Evolutionary conservation across 768 basidiomycete species (phyloP).

Genomic region (Amanita rubescens): DNA sequence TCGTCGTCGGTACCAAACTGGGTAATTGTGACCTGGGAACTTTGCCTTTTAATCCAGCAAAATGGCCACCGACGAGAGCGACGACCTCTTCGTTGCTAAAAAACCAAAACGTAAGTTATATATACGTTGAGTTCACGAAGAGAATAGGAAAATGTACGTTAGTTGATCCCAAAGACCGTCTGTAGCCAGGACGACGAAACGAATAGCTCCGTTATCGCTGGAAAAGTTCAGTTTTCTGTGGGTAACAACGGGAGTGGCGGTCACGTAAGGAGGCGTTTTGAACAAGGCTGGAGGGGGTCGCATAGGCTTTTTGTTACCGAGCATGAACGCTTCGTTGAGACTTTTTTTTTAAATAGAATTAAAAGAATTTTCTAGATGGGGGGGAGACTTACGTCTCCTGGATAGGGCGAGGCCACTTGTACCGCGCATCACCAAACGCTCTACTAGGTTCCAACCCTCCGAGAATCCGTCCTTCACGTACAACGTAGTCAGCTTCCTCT

Average conservation of each 20-base stretch:
- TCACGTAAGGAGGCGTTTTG: constrained; percentile 93
- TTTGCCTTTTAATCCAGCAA: constrained; percentile 61
- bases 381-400: constrained; percentile 73
- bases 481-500: constrained; percentile 65
- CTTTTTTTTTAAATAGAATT: background rate
- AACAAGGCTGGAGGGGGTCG: constrained; percentile 54
- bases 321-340: constrained; percentile 58
- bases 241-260: constrained; percentile 72
- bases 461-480: constrained; percentile 74
- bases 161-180: constrained; percentile 76
- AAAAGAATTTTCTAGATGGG: no score
- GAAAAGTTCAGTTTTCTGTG: constrained; percentile 63
- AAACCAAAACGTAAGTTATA: background rate
- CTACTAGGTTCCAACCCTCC: constrained; percentile 84
- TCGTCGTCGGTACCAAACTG: constrained; percentile 45
- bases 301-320: constrained; percentile 51
- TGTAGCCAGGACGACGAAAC: constrained; percentile 86
- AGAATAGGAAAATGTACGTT: constrained; percentile 24
- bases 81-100: constrained; percentile 80
- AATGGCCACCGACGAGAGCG: constrained; percentile 75
- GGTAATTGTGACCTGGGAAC: constrained; percentile 54
- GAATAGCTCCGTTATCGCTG: constrained; percentile 34
- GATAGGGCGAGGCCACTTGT: constrained; percentile 75
- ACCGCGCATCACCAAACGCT: constrained; percentile 84
- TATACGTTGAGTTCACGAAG: background rate